Percentiles rank a stretch among this genome's conserved stretches.
These are phyloP conservation scores for Eudorina sp. DNA, from an alignment of 139 green algal species.

Conservation along the genomic window DNA sequence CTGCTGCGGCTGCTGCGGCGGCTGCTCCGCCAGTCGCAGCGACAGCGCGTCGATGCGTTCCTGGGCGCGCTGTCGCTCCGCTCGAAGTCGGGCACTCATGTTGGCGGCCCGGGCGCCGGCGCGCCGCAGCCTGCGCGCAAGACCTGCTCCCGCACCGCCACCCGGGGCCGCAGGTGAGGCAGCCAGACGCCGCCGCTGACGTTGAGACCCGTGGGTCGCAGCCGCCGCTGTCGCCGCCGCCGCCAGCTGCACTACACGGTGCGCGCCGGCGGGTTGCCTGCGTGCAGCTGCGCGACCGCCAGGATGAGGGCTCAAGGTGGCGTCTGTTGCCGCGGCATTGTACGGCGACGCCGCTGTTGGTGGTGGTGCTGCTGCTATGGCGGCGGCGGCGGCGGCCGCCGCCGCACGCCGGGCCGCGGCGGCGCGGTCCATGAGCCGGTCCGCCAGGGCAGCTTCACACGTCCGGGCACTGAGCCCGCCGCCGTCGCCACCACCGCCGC, in stretches of 20 bases:
- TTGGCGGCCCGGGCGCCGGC: constrained; percentile 13
- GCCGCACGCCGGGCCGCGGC: neutral
- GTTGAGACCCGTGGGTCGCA: neutral
- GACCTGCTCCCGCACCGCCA: neutral
- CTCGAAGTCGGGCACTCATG: constrained; percentile 3
- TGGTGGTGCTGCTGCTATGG: too few species aligned
- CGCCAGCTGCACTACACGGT: neutral
- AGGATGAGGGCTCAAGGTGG: neutral
- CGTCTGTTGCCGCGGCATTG: neutral
- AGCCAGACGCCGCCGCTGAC: neutral
- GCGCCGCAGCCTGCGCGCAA: constrained; percentile 9
- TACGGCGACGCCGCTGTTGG: too few species aligned
- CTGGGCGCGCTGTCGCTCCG: neutral
- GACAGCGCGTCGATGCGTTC: constrained; percentile 5
- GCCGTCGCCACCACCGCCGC: neutral
- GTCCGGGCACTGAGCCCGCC: neutral
- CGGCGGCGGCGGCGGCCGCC: neutral
- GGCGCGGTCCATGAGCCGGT: constrained; percentile 12
- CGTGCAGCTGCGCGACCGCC: too few species aligned
- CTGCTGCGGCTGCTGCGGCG: neutral
- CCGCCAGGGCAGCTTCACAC: neutral
- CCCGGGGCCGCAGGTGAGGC: neutral
- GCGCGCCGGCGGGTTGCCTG: neutral
- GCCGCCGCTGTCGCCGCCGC: neutral
- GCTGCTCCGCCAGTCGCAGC: constrained; percentile 1